phyloP scores from a whole-genome alignment of 768 basidiomycete genomes.

The Hygrocybe coccinea region DNA sequence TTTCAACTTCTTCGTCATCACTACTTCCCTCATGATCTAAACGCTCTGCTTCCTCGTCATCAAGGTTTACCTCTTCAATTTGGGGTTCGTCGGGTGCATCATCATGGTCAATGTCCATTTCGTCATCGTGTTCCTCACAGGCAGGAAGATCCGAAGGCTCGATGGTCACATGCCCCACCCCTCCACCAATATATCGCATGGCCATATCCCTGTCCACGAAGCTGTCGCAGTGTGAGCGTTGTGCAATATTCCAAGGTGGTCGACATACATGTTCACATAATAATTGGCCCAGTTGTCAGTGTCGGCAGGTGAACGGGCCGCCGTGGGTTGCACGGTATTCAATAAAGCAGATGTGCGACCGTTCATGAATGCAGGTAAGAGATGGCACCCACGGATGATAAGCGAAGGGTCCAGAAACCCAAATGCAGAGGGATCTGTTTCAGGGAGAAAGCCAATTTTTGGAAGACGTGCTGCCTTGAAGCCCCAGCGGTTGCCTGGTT shows the following conservation, averaged over 20 bases:
- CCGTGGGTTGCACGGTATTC: neutral
- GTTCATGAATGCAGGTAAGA: conserved; percentile 37
- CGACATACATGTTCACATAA: conserved; percentile 35
- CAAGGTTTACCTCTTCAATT: neutral
- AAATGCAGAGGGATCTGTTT: conserved; percentile 29
- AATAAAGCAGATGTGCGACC: conserved; percentile 14
- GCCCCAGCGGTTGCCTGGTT: neutral
- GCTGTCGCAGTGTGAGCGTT: conserved; percentile 14
- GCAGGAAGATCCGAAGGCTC: neutral
- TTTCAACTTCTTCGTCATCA: too few species aligned
- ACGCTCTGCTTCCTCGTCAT: neutral
- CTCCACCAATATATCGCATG: conserved; percentile 29
- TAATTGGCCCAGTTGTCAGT: conserved; percentile 30
- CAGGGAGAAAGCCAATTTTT: conserved; percentile 32
- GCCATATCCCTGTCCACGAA: conserved; percentile 34
- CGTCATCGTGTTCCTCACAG: too few species aligned
- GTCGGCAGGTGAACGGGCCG: neutral
- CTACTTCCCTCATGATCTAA: neutral
- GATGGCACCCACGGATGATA: conserved; percentile 37
- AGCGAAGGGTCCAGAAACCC: conserved; percentile 43
- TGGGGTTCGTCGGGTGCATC: neutral
- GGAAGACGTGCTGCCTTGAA: conserved; percentile 23
- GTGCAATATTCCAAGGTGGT: neutral
- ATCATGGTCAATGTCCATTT: neutral
- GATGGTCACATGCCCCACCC: conserved; percentile 25